A percentile compares a stretch with the other conserved stretches of the same genome.
These are phyloP conservation scores for Prototheca cutis DNA, from an alignment of 163 green algal genomes.

Conservation along the genomic window DNA sequence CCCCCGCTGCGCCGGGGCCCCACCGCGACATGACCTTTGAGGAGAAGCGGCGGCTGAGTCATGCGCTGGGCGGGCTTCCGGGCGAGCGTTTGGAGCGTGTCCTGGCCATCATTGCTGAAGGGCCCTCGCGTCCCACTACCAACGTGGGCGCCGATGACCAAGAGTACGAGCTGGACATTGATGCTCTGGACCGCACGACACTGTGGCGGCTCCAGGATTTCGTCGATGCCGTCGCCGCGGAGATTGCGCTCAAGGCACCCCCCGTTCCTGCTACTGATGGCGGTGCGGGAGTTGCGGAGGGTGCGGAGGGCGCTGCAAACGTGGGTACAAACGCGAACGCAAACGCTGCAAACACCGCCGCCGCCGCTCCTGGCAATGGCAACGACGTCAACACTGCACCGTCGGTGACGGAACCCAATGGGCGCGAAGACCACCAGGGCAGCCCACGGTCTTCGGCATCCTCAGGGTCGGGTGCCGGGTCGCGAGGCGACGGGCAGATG, in stretches of 20 bases:
- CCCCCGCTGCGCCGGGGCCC: slow-evolving; percentile 9
- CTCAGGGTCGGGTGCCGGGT: neutral
- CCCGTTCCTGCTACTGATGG: neutral
- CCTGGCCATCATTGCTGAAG: slow-evolving; percentile 49
- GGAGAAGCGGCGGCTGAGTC: slow-evolving; percentile 70
- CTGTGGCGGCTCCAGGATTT: slow-evolving; percentile 66
- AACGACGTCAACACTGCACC: neutral
- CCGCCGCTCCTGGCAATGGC: too few species aligned
- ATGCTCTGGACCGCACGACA: slow-evolving; percentile 52
- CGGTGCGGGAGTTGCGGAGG: neutral
- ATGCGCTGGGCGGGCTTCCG: slow-evolving; percentile 45
- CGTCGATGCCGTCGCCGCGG: slow-evolving; percentile 17
- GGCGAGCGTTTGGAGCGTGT: slow-evolving; percentile 53
- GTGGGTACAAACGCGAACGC: too few species aligned
- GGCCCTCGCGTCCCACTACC: slow-evolving; percentile 17
- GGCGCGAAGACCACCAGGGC: too few species aligned
- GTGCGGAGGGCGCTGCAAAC: neutral
- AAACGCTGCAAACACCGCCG: too few species aligned
- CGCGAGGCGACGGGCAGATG: neutral
- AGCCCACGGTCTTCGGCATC: neutral
- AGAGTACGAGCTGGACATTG: slow-evolving; percentile 84
- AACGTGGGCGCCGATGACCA: slow-evolving; percentile 36
- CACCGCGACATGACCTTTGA: slow-evolving; percentile 69
- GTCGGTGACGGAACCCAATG: neutral
- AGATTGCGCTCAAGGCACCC: neutral